phyloP scores from a whole-genome alignment of 768 basidiomycete genomes.

The Exsudoporus frostii region DNA sequence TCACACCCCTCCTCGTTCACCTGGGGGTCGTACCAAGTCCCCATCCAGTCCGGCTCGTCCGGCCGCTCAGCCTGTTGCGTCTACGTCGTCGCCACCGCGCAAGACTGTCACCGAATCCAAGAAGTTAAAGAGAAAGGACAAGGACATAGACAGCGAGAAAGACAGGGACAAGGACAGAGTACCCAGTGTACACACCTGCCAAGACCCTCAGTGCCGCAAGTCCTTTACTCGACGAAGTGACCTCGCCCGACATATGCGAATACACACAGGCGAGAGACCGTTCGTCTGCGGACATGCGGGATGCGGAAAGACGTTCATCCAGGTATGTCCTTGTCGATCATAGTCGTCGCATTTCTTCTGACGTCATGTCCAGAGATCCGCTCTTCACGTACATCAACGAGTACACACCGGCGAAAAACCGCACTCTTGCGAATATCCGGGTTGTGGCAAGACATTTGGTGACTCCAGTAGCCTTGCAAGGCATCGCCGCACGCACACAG shows the following conservation, averaged over 20 bases:
- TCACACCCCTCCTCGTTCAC: slow-evolving; percentile 21
- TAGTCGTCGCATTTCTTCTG: slow-evolving; percentile 3
- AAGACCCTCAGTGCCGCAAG: slow-evolving; percentile 72
- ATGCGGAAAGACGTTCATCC: slow-evolving; percentile 90
- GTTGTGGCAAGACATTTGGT: slow-evolving; percentile 83
- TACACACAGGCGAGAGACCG: slow-evolving; percentile 88
- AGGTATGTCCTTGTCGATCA: slow-evolving; percentile 46
- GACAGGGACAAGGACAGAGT: slow-evolving; percentile 43
- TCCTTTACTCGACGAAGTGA: slow-evolving; percentile 82
- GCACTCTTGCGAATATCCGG: slow-evolving; percentile 86
- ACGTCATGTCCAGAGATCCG: slow-evolving; percentile 62
- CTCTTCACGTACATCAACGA: slow-evolving; percentile 82
- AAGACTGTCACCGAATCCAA: slow-evolving; percentile 23
- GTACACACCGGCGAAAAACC: slow-evolving; percentile 95
- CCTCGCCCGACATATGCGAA: slow-evolving; percentile 79
- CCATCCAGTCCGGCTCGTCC: slow-evolving; percentile 36
- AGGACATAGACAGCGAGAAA: slow-evolving; percentile 28
- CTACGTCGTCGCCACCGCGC: slow-evolving; percentile 44
- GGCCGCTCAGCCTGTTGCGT: slow-evolving; percentile 43
- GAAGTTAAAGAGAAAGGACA: slow-evolving; percentile 28
- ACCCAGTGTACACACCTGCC: slow-evolving; percentile 59
- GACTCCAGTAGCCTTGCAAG: slow-evolving; percentile 91
- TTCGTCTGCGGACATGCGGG: slow-evolving; percentile 68
- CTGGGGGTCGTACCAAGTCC: slow-evolving; percentile 28
- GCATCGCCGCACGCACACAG: slow-evolving; percentile 86